Conservation (phyloP, 352 stramenopile genomes). For the Phytopythium cucurbitacearum region DNA sequence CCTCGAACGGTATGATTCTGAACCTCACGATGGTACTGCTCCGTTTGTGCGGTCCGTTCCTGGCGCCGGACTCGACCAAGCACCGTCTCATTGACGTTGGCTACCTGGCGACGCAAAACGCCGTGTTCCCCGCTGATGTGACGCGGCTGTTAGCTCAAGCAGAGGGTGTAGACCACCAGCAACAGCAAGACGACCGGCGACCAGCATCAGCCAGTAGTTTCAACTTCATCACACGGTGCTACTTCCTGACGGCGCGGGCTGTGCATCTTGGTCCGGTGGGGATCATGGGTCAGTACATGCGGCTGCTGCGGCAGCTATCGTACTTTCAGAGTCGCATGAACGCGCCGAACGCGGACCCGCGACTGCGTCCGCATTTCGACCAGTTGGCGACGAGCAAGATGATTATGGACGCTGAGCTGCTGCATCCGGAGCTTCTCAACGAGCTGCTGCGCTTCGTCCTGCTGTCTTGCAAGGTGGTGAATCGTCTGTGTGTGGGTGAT, state of each 20-base stretch:
- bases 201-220: constrained; percentile 52
- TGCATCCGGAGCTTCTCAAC: constrained; percentile 76
- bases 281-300: constrained; percentile 79
- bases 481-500: constrained; percentile 37
- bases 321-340: constrained; percentile 87
- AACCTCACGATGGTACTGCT: constrained; percentile 79
- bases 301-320: constrained; percentile 87
- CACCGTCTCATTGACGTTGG: constrained; percentile 58
- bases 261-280: constrained; percentile 91
- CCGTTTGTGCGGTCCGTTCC: constrained; percentile 75
- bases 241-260: constrained; percentile 92
- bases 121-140: constrained; percentile 59
- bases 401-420: constrained; percentile 69
- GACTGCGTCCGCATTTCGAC: constrained; percentile 74
- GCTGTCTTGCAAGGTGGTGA: constrained; percentile 60
- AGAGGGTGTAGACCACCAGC: constrained; percentile 17
- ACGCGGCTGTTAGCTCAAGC: constrained; percentile 42
- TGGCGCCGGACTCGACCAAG: constrained; percentile 72
- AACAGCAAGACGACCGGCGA: constrained; percentile 14
- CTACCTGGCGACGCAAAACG: constrained; percentile 46
- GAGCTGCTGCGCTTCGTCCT: constrained; percentile 72
- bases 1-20: constrained; percentile 71
- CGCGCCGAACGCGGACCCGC: constrained; percentile 51
- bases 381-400: constrained; percentile 67
- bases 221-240: constrained; percentile 96